Evolutionary conservation across 306 rosid genomes (phyloP).

Genomic region (Inga oerstediana): DNA sequence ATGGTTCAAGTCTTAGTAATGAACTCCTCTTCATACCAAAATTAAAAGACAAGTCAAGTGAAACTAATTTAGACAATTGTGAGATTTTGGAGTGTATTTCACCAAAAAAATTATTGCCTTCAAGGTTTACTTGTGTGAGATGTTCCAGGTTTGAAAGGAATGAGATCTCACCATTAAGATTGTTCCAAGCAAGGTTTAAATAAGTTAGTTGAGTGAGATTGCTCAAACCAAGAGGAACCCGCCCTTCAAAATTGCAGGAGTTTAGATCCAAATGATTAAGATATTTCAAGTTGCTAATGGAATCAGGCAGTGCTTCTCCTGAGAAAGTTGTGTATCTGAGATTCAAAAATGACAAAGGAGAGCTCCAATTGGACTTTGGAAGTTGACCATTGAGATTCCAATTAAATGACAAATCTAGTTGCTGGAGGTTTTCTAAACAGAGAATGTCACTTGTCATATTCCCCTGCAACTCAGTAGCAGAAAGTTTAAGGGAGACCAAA

Average conservation of each 20-base stretch:
- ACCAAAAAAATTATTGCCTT: neutral
- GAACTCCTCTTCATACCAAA: no score
- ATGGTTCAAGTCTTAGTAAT: neutral
- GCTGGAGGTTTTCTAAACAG: no score
- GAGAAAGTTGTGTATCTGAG: neutral
- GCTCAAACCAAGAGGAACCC: neutral
- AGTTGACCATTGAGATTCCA: neutral
- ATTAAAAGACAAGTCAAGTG: neutral
- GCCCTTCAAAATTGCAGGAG: neutral
- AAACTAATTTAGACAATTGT: constrained; percentile 5
- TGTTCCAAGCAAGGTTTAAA: neutral
- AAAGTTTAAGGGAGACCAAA: no score
- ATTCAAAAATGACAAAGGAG: neutral
- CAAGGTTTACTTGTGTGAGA: neutral
- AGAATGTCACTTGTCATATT: no score
- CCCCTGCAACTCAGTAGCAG: accelerated
- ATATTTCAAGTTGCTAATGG: neutral
- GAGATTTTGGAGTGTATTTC: neutral
- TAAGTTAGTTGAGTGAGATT: neutral
- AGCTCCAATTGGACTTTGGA: neutral
- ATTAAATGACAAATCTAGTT: no score
- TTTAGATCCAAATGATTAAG: neutral
- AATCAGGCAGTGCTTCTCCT: neutral
- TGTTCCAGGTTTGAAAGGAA: neutral
- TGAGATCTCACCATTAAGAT: constrained; percentile 26